Evolutionary conservation across 2,329 filamentous ascomycete genomes (phyloP).

Genomic region (Epichloe sp.): DNA sequence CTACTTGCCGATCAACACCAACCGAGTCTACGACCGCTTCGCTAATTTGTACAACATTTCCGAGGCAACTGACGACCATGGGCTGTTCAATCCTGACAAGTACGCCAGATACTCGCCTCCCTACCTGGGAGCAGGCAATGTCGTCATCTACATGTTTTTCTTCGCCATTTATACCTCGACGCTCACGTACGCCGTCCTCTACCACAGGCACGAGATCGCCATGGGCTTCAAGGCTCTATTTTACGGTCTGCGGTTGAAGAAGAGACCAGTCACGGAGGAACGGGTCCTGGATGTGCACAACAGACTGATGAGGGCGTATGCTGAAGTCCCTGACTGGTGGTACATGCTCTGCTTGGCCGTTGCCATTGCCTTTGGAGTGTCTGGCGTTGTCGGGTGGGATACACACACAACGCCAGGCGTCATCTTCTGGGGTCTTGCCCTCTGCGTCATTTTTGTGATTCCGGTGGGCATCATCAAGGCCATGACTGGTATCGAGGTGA

Average conservation of each 20-base stretch:
- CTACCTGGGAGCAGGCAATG: constrained; percentile 35
- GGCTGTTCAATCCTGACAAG: constrained; percentile 30
- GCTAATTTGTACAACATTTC: constrained; percentile 34
- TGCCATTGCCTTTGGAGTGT: constrained; percentile 32
- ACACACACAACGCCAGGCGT: constrained; percentile 38
- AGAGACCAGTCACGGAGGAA: constrained; percentile 19
- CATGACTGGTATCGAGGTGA: constrained; percentile 39
- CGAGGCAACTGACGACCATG: constrained; percentile 26
- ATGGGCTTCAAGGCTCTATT: constrained; percentile 35
- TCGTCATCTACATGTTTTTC: constrained; percentile 41
- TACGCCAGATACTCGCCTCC: constrained; percentile 39
- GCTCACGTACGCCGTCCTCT: constrained; percentile 36
- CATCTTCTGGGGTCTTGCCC: constrained; percentile 35
- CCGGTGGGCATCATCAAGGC: constrained; percentile 40
- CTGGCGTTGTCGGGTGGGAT: constrained; percentile 33
- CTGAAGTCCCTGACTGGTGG: constrained; percentile 42
- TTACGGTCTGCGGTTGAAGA: constrained; percentile 30
- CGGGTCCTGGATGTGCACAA: constrained; percentile 34
- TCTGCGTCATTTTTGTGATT: constrained; percentile 37
- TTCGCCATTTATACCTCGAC: constrained; percentile 41
- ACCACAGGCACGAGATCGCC: constrained; percentile 37
- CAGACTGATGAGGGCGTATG: constrained; percentile 33
- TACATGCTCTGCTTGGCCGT: constrained; percentile 29
- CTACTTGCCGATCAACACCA: constrained; percentile 40
- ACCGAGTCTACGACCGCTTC: constrained; percentile 36